A percentile compares a stretch with the other conserved stretches of the same genome.
Conservation (phyloP, 306 rosid species). For the Carpinus fangiana region DNA sequence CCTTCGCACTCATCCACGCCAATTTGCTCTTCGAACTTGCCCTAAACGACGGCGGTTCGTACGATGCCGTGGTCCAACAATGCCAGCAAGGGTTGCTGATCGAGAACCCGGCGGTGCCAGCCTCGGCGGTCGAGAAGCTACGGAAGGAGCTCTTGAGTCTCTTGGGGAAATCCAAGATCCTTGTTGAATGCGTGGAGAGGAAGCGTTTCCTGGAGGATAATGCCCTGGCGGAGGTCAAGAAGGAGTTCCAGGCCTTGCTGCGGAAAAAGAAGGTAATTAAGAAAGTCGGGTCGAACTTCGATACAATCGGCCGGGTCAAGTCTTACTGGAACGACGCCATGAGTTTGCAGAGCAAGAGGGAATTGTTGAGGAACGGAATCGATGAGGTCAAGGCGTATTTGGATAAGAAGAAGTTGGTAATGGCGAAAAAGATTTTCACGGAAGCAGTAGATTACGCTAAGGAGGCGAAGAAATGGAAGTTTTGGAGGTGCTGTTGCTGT, state of each 20-base stretch:
- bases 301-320: background rate
- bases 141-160: background rate
- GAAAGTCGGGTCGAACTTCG: background rate
- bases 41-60: no score
- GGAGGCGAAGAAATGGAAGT: background rate
- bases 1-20: background rate
- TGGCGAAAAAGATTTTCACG: background rate
- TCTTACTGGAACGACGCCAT: background rate
- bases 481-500: background rate
- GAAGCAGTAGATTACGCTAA: background rate
- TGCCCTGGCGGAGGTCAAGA: background rate
- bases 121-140: background rate
- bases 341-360: background rate
- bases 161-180: background rate
- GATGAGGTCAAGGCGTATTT: background rate
- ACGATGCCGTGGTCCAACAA: background rate
- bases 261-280: background rate
- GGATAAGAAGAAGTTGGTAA: background rate
- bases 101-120: background rate
- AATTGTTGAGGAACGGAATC: background rate
- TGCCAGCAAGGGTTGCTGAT: background rate
- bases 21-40: background rate
- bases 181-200: background rate
- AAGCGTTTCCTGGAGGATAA: background rate
- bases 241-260: background rate